Evolutionary conservation across 2,329 filamentous ascomycete species (phyloP).

Genomic region (Shiraia bambusicola): DNA sequence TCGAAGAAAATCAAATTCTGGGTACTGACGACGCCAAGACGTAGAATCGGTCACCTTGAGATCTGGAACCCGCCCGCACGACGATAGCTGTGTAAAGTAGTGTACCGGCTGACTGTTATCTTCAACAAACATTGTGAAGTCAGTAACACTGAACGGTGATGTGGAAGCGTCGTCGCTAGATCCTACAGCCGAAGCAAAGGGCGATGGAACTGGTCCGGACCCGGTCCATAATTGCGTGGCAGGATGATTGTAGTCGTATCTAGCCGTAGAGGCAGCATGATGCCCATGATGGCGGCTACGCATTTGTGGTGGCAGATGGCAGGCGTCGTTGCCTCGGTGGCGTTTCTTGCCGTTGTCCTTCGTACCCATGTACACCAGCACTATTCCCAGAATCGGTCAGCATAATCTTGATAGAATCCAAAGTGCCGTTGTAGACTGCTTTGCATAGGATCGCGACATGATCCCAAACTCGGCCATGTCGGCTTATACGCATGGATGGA

Average conservation of each 20-base stretch:
- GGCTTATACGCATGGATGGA: too few species aligned
- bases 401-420: conserved; percentile 14
- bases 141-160: conserved; percentile 25
- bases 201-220: conserved; percentile 18
- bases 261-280: conserved; percentile 18
- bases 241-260: conserved; percentile 24
- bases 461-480: not conserved
- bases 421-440: conserved; percentile 4
- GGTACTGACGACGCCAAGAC: conserved; percentile 38
- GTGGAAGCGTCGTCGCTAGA: conserved; percentile 11
- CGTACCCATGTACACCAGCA: conserved; percentile 47
- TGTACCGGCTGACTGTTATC: conserved; percentile 40
- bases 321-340: conserved; percentile 18
- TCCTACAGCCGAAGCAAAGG: conserved; percentile 11
- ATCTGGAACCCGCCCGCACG: conserved; percentile 31
- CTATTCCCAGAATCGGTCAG: conserved; percentile 29
- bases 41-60: conserved; percentile 35
- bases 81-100: conserved; percentile 42
- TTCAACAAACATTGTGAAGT: conserved; percentile 48
- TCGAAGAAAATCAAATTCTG: conserved; percentile 31
- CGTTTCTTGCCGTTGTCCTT: conserved; percentile 33
- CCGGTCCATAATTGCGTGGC: conserved; percentile 18
- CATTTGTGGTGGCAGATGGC: conserved; percentile 21
- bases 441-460: conserved; percentile 2
- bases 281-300: conserved; percentile 25